Evolutionary conservation across 2,329 filamentous ascomycete genomes (phyloP).

Genomic region (Fonsecaea monophora): DNA sequence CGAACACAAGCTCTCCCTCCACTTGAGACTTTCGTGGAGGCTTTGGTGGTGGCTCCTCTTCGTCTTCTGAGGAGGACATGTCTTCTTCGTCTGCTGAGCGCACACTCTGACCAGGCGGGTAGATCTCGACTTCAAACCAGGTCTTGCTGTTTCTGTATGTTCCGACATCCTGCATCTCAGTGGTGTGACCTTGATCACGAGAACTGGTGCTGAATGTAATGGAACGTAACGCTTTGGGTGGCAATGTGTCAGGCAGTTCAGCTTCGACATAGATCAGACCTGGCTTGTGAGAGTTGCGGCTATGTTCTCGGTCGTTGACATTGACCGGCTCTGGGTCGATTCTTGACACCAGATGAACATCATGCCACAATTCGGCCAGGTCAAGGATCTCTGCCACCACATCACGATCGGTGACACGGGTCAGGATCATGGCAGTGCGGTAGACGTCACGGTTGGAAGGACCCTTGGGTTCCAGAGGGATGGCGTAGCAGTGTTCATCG

Average conservation of each 20-base stretch:
- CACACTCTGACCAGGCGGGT: constrained; percentile 9
- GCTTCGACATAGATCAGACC: constrained; percentile 19
- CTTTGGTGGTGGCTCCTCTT: not conserved
- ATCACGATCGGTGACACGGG: constrained; percentile 30
- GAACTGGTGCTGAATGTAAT: constrained; percentile 28
- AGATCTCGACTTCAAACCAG: constrained; percentile 33
- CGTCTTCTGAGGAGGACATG: not conserved
- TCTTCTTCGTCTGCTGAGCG: not conserved
- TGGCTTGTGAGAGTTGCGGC: not conserved
- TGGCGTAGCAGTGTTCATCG: constrained; percentile 10
- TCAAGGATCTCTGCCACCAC: constrained; percentile 35
- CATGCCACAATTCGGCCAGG: constrained; percentile 34
- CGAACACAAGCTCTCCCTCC: not conserved
- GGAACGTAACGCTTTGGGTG: constrained; percentile 19
- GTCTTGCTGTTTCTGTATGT: constrained; percentile 31
- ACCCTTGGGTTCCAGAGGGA: constrained; percentile 18
- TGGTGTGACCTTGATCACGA: constrained; percentile 29
- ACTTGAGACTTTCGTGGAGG: not conserved
- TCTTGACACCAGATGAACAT: constrained; percentile 23
- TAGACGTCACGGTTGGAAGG: constrained; percentile 24
- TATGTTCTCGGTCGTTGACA: constrained; percentile 2
- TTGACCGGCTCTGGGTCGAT: constrained; percentile 5
- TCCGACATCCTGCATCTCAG: constrained; percentile 18
- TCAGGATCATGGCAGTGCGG: constrained; percentile 35
- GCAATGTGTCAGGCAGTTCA: constrained; percentile 19